phyloP scores from a whole-genome alignment of 139 green algal species.

The Closterium sp. region DNA sequence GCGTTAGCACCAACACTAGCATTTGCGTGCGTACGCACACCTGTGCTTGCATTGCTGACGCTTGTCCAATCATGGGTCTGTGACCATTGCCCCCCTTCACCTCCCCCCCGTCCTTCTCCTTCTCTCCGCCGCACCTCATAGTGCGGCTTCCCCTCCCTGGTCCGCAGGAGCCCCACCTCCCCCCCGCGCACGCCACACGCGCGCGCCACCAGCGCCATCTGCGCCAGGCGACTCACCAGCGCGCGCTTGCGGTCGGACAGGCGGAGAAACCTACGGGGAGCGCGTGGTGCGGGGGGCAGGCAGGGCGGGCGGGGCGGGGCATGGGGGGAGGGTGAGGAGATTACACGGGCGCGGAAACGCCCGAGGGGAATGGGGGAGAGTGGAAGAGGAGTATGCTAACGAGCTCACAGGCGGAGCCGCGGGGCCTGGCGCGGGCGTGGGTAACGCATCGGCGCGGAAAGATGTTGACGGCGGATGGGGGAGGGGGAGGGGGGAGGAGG shows the following conservation, averaged over 20 bases:
- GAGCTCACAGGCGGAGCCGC: too few species aligned
- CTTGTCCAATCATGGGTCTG: neutral
- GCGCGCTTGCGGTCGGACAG: constrained; percentile 28
- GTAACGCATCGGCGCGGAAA: too few species aligned
- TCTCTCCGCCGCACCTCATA: neutral
- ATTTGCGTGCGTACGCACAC: too few species aligned
- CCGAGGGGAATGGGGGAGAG: too few species aligned
- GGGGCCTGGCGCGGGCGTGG: too few species aligned
- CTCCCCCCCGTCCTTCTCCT: neutral
- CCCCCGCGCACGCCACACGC: neutral
- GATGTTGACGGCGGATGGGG: too few species aligned
- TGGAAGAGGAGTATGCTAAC: too few species aligned
- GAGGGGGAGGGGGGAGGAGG: too few species aligned
- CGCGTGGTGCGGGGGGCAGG: neutral
- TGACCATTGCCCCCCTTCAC: neutral
- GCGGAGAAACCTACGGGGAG: constrained; percentile 11
- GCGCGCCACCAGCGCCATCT: neutral
- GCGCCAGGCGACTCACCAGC: constrained; percentile 27
- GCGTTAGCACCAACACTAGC: too few species aligned
- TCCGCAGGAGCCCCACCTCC: neutral
- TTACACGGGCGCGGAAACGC: too few species aligned
- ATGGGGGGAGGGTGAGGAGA: neutral
- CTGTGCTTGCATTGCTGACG: neutral
- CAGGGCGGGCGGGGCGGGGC: too few species aligned
- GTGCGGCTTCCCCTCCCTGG: neutral